Evolutionary conservation across 1,284 basidiomycete genomes (phyloP).

Genomic region (Uromyces viciae-fabae): DNA sequence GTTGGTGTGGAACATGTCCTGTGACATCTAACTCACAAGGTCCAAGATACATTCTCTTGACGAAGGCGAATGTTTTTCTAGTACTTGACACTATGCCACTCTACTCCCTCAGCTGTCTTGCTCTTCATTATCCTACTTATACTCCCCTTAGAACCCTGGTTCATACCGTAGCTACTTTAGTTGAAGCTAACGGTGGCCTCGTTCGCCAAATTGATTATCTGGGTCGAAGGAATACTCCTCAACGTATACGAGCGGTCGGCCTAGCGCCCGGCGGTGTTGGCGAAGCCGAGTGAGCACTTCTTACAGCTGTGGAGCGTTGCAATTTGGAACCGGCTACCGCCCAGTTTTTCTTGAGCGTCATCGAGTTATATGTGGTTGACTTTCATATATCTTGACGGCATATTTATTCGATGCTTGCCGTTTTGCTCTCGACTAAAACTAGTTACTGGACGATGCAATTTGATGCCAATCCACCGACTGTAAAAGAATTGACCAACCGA

Average conservation of each 20-base stretch:
- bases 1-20: too few relatives aligned
- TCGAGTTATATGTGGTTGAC: not conserved
- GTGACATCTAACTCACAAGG: too few relatives aligned
- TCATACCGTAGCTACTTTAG: slow-evolving; percentile 46
- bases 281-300: slow-evolving; percentile 48
- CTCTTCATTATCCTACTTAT: slow-evolving; percentile 44
- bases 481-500: slow-evolving; percentile 48
- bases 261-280: slow-evolving; percentile 36
- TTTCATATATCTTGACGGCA: not conserved
- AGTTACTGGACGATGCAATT: slow-evolving; percentile 51
- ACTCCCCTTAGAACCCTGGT: slow-evolving; percentile 48
- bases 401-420: not conserved
- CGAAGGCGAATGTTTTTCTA: too few relatives aligned
- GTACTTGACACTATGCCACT: slow-evolving; percentile 26
- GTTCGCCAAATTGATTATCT: slow-evolving; percentile 50
- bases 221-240: slow-evolving; percentile 48
- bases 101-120: slow-evolving; percentile 40
- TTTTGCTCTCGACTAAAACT: not conserved
- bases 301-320: not conserved
- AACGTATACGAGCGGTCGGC: slow-evolving; percentile 47
- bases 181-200: slow-evolving; percentile 49
- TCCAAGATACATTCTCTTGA: too few relatives aligned
- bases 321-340: not conserved
- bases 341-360: not conserved
- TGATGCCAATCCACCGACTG: slow-evolving; percentile 50